These are phyloP conservation scores for Suillus weaverae DNA, from an alignment of 768 basidiomycete species.

Conservation along the genomic window DNA sequence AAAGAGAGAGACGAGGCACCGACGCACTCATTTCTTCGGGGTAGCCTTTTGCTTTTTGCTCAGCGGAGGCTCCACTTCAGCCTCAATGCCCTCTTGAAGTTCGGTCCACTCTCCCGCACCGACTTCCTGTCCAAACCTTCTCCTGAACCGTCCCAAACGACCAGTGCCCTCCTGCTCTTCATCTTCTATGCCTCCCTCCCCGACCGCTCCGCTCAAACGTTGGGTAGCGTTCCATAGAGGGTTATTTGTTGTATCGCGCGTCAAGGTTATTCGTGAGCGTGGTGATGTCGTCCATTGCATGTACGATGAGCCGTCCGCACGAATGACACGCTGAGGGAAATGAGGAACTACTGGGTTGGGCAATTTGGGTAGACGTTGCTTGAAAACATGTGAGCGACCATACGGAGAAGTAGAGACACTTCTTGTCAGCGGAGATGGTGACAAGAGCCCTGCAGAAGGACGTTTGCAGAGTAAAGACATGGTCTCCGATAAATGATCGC, in stretches of 20 bases:
- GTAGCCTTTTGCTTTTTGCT: constrained; percentile 7
- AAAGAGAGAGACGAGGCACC: neutral
- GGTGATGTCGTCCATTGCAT: constrained; percentile 90
- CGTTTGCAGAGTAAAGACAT: constrained; percentile 1
- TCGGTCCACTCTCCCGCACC: constrained; percentile 32
- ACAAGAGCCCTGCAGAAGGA: neutral
- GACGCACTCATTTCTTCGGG: constrained; percentile 6
- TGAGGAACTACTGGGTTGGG: constrained; percentile 85
- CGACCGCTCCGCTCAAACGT: constrained; percentile 46
- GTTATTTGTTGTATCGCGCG: constrained; percentile 87
- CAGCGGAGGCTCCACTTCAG: constrained; percentile 28
- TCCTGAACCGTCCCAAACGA: constrained; percentile 77
- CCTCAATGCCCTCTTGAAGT: constrained; percentile 26
- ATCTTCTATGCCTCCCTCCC: constrained; percentile 44
- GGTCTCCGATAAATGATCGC: neutral
- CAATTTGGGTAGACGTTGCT: constrained; percentile 61
- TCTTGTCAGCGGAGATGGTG: neutral
- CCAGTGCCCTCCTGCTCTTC: constrained; percentile 76
- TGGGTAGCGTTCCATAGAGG: constrained; percentile 79
- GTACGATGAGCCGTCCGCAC: constrained; percentile 87
- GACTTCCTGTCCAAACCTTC: constrained; percentile 61
- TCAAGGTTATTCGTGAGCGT: constrained; percentile 69
- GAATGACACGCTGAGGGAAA: constrained; percentile 82
- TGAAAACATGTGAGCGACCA: constrained; percentile 82
- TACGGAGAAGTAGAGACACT: constrained; percentile 68